Conservation (phyloP, 108 stramenopile species). For the Skeletonema tropicum region DNA sequence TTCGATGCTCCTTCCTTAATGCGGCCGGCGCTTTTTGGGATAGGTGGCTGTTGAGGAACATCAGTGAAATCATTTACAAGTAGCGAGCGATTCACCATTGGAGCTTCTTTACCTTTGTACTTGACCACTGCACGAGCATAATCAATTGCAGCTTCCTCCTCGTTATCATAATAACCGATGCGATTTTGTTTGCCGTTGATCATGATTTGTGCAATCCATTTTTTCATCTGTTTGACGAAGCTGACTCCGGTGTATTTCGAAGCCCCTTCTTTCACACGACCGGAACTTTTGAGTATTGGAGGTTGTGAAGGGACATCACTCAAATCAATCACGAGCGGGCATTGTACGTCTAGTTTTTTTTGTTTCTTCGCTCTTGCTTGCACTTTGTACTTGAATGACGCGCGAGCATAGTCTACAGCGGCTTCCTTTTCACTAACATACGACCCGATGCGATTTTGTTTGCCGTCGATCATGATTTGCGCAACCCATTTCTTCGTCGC, state of each 20-base stretch:
- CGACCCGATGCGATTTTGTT: no score
- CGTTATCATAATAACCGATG: no score
- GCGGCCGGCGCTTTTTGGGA: no score
- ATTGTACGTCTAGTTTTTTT: not conserved
- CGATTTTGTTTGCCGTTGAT: not conserved
- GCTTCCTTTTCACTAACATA: not conserved
- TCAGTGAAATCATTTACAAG: no score
- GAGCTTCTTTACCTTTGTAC: no score
- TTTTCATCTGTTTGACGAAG: not conserved
- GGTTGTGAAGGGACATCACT: no score
- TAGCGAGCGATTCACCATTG: no score
- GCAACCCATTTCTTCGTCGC: no score
- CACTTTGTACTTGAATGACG: not conserved
- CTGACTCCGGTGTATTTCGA: not conserved
- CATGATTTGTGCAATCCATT: slow-evolving; percentile 3
- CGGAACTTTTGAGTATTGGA: no score
- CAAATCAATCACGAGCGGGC: no score
- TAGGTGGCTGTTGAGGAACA: no score
- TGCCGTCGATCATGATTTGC: not conserved
- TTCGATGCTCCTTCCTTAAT: not conserved
- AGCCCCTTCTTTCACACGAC: not conserved
- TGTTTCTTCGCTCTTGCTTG: no score
- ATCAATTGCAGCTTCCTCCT: not conserved
- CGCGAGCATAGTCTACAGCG: not conserved
- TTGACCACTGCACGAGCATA: not conserved